These are phyloP conservation scores for Amaranthus palmeri DNA, from an alignment of 148 eudicot species.

Conservation along the genomic window DNA sequence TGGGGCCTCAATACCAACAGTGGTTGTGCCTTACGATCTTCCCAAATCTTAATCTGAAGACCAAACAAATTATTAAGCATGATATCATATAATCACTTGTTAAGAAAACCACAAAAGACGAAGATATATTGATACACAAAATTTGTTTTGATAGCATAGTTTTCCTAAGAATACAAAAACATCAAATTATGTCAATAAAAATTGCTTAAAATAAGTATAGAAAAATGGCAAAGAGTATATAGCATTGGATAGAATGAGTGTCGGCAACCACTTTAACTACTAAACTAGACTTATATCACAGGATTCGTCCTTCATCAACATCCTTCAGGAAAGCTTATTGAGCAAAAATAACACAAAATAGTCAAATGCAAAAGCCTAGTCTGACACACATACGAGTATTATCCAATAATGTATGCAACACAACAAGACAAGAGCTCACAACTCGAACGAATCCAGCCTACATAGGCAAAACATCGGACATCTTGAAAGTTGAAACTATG, in stretches of 20 bases:
- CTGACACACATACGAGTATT: background rate
- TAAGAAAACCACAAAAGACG: background rate
- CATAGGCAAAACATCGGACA: background rate
- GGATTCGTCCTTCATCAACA: background rate
- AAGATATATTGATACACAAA: background rate
- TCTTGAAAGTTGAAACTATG: background rate
- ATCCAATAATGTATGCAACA: background rate
- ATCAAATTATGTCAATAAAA: too few species aligned
- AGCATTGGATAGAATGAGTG: too few species aligned
- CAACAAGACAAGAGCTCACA: background rate
- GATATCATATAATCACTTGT: background rate
- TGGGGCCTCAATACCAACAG: constrained; percentile 77
- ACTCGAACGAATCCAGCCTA: background rate
- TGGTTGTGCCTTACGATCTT: constrained; percentile 68
- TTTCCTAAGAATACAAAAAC: too few species aligned
- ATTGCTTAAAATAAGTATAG: too few species aligned
- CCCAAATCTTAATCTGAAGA: constrained; percentile 89
- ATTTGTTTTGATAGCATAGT: too few species aligned
- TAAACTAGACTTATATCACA: background rate
- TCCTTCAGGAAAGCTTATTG: too few species aligned
- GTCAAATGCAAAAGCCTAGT: background rate
- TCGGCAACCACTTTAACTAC: background rate
- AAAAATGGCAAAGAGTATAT: too few species aligned
- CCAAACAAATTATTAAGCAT: background rate
- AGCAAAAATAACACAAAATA: too few species aligned